Conservation (phyloP, 257 asterid species). For the Jacaranda mimosifolia region DNA sequence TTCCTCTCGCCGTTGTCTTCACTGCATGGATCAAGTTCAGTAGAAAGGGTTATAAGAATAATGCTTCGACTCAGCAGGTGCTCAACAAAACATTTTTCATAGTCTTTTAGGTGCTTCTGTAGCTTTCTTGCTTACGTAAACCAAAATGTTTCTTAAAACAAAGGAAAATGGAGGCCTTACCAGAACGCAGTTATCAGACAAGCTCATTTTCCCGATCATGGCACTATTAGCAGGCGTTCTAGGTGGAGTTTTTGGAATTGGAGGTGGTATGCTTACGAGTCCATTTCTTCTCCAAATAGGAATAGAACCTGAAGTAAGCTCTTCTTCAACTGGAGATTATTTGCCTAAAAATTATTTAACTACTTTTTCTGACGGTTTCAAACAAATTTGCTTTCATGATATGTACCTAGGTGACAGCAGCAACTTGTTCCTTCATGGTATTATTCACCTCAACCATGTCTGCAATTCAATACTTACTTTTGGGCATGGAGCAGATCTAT, state of each 20-base stretch:
- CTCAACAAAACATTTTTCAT: not conserved
- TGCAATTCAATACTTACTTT: constrained; percentile 69
- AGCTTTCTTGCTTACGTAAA: not conserved
- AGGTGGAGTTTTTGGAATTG: constrained; percentile 92
- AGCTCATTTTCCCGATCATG: constrained; percentile 73
- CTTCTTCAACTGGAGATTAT: not conserved
- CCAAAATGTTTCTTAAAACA: constrained; percentile 8
- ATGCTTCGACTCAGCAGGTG: constrained; percentile 55
- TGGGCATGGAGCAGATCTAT: constrained; percentile 71
- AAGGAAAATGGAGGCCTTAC: constrained; percentile 53
- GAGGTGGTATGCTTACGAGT: constrained; percentile 95
- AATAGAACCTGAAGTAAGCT: constrained; percentile 76
- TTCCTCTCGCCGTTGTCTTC: constrained; percentile 75
- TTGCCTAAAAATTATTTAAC: not conserved
- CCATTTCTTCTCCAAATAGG: constrained; percentile 89
- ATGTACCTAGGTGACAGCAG: constrained; percentile 73
- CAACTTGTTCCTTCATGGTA: constrained; percentile 92
- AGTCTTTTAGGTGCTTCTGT: not conserved
- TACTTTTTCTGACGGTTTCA: not conserved
- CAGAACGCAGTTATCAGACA: constrained; percentile 32
- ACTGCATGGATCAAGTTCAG: constrained; percentile 62
- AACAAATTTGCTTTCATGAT: not conserved
- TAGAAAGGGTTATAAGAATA: constrained; percentile 30
- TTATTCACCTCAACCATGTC: constrained; percentile 95
- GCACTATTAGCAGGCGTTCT: constrained; percentile 81